Evolutionary conservation across 2,329 filamentous ascomycete species (phyloP), one percentile per base, ranked within the genome.

Genomic region (Fusarium papillatum): DNA sequence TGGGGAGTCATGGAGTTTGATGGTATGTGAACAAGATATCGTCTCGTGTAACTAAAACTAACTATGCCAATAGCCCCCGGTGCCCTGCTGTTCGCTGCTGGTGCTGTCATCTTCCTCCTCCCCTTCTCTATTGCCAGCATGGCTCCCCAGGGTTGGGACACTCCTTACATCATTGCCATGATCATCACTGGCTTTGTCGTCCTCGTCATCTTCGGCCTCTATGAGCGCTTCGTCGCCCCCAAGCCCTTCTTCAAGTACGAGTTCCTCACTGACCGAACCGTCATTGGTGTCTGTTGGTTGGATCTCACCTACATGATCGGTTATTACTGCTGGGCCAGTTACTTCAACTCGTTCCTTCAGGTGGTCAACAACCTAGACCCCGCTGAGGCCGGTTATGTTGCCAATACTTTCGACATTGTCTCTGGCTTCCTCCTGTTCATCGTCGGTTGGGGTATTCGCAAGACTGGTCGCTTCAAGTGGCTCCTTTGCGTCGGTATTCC

Each of bases 241-340:
- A 87, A 89, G 68, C 88, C 89, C 24, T 89, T 93, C 81, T 85
- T 94, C 14, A 88, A 87, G 2, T 89, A 86, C 79, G 77, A 83
- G 63, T 81, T 91, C 67, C 82, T 91, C 71, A 83, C 81, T 14
- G 85, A 88, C 69, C 85, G 85, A 22, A 89, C 88, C 1, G 84
- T 90, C n/a, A 75, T 88, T 3, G 89, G 88, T 5, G 85, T 88
- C 7, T 89, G 86, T 71, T 68, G 84, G 46, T 76, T 88, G 7
- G 78, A 83, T 5, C 78, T 78, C 2, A 79, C 83, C 43, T 81
- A 87, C 38, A 87, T 86, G 78, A 82, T 86, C 43, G 83, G 83
- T 39, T 87, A 87, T 75, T 87, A 86, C 69, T 79, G 81, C 75
- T 87, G 87, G 86, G 85, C 86, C 76, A 84, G 83, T 38, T 90